phyloP scores from a whole-genome alignment of 2,329 filamentous ascomycete genomes.

The Exophiala oligosperma region DNA sequence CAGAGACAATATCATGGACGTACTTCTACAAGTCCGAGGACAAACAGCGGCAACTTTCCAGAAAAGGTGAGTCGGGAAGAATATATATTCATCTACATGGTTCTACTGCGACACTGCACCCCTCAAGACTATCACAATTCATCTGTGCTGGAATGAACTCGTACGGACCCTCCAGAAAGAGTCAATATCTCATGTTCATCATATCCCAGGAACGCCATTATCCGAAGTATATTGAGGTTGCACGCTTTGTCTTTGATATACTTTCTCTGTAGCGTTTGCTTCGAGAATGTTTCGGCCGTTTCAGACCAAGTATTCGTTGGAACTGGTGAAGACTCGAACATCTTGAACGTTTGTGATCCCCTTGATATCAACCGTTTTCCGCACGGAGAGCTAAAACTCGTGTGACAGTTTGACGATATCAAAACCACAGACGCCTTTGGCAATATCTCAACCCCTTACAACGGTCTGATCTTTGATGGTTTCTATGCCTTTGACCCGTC shows the following conservation, averaged over 20 bases:
- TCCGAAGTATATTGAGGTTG: conserved; percentile 13
- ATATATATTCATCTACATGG: too few species aligned
- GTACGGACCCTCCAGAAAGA: too few species aligned
- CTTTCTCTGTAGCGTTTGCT: conserved; percentile 20
- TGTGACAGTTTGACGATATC: conserved; percentile 24
- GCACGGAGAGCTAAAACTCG: not conserved
- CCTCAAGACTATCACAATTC: too few species aligned
- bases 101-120: too few species aligned
- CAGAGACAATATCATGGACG: too few species aligned
- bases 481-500: conserved; percentile 27
- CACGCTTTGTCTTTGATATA: conserved; percentile 19
- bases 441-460: conserved; percentile 15
- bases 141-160: too few species aligned
- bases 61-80: too few species aligned
- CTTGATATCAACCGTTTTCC: not conserved
- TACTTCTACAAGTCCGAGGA: too few species aligned
- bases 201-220: conserved; percentile 6
- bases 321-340: not conserved
- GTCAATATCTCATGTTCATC: conserved; percentile 9
- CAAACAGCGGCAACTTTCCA: too few species aligned
- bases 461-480: conserved; percentile 22
- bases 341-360: conserved; percentile 8
- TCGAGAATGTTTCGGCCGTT: conserved; percentile 17
- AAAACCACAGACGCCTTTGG: conserved; percentile 19
- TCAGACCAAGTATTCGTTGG: conserved; percentile 1